These are phyloP conservation scores for Calocera cornea DNA, from an alignment of 768 basidiomycete genomes.

Conservation along the genomic window DNA sequence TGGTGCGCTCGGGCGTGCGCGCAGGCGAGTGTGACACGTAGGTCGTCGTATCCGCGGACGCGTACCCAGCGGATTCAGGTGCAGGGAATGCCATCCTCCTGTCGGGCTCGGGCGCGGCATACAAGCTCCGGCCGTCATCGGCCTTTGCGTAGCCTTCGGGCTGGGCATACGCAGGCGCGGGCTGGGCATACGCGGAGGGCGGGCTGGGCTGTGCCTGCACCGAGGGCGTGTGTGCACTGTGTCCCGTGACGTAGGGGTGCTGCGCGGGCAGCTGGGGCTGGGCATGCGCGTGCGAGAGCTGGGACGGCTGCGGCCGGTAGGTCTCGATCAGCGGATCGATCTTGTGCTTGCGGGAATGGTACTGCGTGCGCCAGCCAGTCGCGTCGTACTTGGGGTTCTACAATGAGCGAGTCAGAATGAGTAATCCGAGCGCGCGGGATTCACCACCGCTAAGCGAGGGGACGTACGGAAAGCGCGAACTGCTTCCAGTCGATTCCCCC, in stretches of 20 bases:
- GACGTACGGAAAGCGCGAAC: slow-evolving; percentile 1
- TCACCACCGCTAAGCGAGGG: background rate
- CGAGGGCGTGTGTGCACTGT: background rate
- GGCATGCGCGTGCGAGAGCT: background rate
- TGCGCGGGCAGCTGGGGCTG: background rate
- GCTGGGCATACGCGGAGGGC: background rate
- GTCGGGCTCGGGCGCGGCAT: background rate
- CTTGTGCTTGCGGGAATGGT: slow-evolving; percentile 4
- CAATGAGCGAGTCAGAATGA: background rate
- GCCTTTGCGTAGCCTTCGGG: background rate
- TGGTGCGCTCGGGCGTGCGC: background rate
- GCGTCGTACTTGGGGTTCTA: slow-evolving; percentile 5
- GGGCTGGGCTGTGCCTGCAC: background rate
- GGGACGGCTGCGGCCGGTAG: background rate
- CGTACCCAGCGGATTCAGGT: background rate
- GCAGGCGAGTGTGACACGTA: background rate
- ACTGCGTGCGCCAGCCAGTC: slow-evolving; percentile 2
- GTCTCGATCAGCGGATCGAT: background rate
- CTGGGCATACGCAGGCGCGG: background rate
- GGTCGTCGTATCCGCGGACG: background rate
- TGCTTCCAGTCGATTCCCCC: slow-evolving; percentile 5
- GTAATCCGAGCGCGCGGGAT: background rate
- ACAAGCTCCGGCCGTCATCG: background rate
- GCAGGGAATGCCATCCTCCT: background rate
- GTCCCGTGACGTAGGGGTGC: background rate